Conservation (phyloP, 768 basidiomycete genomes). For the Neoboletus subvelutipes region DNA sequence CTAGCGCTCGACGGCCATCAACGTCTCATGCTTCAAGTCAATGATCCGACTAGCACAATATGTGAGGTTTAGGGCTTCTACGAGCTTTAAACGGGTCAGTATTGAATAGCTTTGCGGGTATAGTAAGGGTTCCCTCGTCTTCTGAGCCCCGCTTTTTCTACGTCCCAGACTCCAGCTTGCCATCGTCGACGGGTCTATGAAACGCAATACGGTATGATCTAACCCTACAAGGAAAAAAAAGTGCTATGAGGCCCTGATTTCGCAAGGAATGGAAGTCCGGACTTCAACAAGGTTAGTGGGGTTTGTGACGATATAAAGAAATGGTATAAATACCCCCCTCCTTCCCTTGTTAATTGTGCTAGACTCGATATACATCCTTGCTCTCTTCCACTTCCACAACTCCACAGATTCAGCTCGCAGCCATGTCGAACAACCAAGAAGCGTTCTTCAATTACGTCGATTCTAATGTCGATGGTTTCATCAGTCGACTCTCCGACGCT, state of each 20-base stretch:
- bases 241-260: neutral
- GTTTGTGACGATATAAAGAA: too few species aligned
- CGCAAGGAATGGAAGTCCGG: neutral
- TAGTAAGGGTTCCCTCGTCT: neutral
- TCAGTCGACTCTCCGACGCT: neutral
- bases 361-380: neutral
- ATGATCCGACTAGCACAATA: too few species aligned
- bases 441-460: neutral
- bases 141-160: neutral
- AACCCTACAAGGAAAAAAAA: neutral
- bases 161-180: neutral
- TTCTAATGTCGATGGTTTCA: neutral
- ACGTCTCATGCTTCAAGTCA: too few species aligned
- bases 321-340: neutral
- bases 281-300: neutral
- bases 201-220: neutral
- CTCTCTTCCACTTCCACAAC: neutral
- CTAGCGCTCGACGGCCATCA: too few species aligned
- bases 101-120: neutral
- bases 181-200: neutral
- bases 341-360: neutral
- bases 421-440: neutral
- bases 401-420: neutral
- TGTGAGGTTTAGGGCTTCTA: too few species aligned
- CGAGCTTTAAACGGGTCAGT: too few species aligned